Evolutionary conservation across 345 rosid genomes (phyloP), one percentile per base, ranked within the genome.

Genomic region (Bretschneidera sinensis): DNA sequence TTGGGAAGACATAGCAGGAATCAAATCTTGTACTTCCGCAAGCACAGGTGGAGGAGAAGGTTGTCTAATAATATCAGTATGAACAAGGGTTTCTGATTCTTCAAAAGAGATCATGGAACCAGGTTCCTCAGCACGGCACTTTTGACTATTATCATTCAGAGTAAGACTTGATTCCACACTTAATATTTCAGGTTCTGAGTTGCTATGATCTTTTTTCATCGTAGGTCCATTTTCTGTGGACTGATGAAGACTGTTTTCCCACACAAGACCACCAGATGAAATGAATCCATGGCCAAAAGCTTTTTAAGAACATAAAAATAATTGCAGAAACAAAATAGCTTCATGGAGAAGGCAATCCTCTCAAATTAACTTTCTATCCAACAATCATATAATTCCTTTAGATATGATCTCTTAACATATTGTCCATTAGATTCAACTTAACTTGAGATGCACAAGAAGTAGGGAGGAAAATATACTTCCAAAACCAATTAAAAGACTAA

Each of bases 1-100:
- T 70, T 83, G 84, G 4, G 83, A 78, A 58, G 83, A 70, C 54
- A 71, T 54, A 18, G 84, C 74, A 25, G 83, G 75, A 55, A 77
- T 69, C 81, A 94, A 70, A 75, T 90, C 96, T 64, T 84, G 95
- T 60, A 94, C 95, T 83, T 87, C 95, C 23, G 96, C 89, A 70
- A 94, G 95, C 51, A 90, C 86, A 33, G 97, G 84, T 51, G 97
- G 96, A 74, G 99, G 96, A 74, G 96, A 87, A 64, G 97, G 99
- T 43, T 94, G 97, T 75, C 96, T 82, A 70, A 80, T 72, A 31
- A 89, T 50, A 51, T 66, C 76, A 43, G 71, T 65, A 22, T 74
- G 75, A 55, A 54, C 69, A 57, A 78, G 77, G 33, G 39, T 70
- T 75, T 86, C 96, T 51, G 76, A 45, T 66, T 84, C 79, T 59